Percentiles rank a stretch among this genome's conserved stretches.
These are phyloP conservation scores for Sporothrix protearum DNA, from an alignment of 2,329 filamentous ascomycete genomes.

Conservation along the genomic window DNA sequence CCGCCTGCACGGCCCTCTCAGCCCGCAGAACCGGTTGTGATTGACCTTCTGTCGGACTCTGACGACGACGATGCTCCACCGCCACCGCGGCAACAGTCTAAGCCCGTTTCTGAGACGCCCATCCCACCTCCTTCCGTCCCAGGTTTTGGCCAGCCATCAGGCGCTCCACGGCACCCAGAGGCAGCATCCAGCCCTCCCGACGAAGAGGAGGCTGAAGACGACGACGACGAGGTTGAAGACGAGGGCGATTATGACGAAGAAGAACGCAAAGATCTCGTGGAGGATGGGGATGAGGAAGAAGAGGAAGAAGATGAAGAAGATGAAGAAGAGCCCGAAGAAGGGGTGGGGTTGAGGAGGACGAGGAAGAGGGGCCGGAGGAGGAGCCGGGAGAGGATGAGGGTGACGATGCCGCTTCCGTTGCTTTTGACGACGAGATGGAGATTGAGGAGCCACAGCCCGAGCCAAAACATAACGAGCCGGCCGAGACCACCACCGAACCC, in stretches of 20 bases:
- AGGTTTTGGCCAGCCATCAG: slow-evolving; percentile 22
- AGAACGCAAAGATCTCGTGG: background rate
- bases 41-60: slow-evolving; percentile 47
- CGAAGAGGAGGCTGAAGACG: slow-evolving; percentile 14
- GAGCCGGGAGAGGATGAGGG: slow-evolving; percentile 14
- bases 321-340: slow-evolving; percentile 16
- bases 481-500: background rate
- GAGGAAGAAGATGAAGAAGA: background rate
- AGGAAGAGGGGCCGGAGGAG: background rate
- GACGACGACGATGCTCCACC: slow-evolving; percentile 36
- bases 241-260: slow-evolving; percentile 9
- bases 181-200: background rate
- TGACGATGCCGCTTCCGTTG: background rate
- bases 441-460: slow-evolving; percentile 9
- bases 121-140: slow-evolving; percentile 2
- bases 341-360: slow-evolving; percentile 10
- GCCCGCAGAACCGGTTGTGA: slow-evolving; percentile 40
- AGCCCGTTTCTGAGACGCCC: background rate
- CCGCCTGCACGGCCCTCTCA: background rate
- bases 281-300: slow-evolving; percentile 10
- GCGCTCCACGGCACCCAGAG: slow-evolving; percentile 19
- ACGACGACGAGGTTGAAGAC: slow-evolving; percentile 16
- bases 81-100: background rate
- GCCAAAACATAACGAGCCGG: background rate
- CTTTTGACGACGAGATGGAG: background rate